Base-by-base conservation (phyloP, 1,284 basidiomycete genomes). In the Pyrrhoderma lamaoense region DNA sequence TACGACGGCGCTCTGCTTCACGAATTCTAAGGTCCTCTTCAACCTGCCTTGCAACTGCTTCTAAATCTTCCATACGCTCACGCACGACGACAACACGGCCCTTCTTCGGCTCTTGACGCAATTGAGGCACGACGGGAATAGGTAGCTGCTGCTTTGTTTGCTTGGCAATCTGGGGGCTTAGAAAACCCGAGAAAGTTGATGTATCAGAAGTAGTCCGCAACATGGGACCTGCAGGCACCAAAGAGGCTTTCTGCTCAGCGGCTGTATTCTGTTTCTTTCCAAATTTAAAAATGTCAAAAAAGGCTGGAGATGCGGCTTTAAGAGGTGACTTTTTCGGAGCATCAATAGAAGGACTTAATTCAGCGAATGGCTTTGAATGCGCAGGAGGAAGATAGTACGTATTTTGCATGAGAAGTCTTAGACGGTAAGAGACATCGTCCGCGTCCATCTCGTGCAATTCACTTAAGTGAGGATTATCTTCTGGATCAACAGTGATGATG, bases 351-450 rank as follows among this genome's bases (percentile, higher is more conserved):
- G 67, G 63, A 31, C 27, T 5, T 11, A 76, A 72, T 54, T 86
- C 76, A 47, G 80, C 77, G 38, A 78, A 77, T 2, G 87, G 87
- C 61, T 90, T 90, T 37, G 80, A 73, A 60, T 90, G 87, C 0
- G 88, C 87, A 9, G 87, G 88, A 3, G 87, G 87, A 37, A 90
- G 77, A 62, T 86, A 90, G 62, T 90, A 90, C 61, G 74, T 88
- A 67, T 90, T 90, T 64, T 83, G 85, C 51, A 90, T 80, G 40
- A 90, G 76, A 46, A 90, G 73, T 40, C 80, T 80, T 16, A 90
- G 76, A 22, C 87, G 82, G 67, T 88, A 85, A 21, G 85, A 81
- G 34, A 90, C 86, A 60, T 90, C 87, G 64, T 90, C 88, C 16
- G 76, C 73, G 59, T 87, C 80, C 60, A 83, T 85, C 44, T 76